A percentile compares a stretch with the other conserved stretches of the same genome.
Conservation (phyloP, 768 basidiomycete genomes). For the Suillus hirtellus region DNA sequence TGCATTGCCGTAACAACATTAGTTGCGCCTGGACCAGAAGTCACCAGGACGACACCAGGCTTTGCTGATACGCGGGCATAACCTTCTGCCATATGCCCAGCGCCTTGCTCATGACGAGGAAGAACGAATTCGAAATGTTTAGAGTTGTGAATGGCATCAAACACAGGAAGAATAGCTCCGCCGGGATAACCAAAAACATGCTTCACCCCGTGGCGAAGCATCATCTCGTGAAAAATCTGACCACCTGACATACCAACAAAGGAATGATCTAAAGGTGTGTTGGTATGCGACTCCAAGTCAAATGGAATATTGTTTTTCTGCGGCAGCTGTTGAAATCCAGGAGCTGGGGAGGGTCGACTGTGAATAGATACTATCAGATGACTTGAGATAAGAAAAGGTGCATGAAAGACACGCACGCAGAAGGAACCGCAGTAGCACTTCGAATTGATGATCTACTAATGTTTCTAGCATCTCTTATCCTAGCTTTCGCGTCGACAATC, state of each 20-base stretch:
- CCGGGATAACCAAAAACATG: conserved; percentile 98
- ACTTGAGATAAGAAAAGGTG: conserved; percentile 9
- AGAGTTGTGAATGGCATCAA: conserved; percentile 98
- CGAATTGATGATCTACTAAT: conserved; percentile 68
- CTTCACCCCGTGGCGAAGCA: conserved; percentile 94
- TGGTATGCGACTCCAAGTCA: conserved; percentile 38
- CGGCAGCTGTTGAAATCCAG: conserved; percentile 53
- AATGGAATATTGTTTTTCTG: conserved; percentile 39
- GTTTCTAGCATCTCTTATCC: conserved; percentile 73
- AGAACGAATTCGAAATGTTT: conserved; percentile 93
- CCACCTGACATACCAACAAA: conserved; percentile 96
- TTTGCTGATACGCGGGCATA: conserved; percentile 98
- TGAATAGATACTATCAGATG: conserved; percentile 12
- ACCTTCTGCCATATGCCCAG: conserved; percentile 98
- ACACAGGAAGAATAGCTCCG: conserved; percentile 98
- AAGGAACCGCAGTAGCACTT: conserved; percentile 61
- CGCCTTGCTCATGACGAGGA: conserved; percentile 96
- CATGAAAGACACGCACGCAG: conserved; percentile 49
- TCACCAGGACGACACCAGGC: conserved; percentile 97
- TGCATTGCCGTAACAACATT: conserved; percentile 99
- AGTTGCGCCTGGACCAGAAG: conserved; percentile 96
- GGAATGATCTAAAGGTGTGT: conserved; percentile 66
- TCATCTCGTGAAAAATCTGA: conserved; percentile 99
- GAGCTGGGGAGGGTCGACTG: conserved; percentile 66
- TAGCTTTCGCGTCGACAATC: conserved; percentile 77